Evolutionary conservation across 2,329 filamentous ascomycete species (phyloP), one percentile per base, ranked within the genome.

Genomic region (Teratosphaeriaceae sp.): DNA sequence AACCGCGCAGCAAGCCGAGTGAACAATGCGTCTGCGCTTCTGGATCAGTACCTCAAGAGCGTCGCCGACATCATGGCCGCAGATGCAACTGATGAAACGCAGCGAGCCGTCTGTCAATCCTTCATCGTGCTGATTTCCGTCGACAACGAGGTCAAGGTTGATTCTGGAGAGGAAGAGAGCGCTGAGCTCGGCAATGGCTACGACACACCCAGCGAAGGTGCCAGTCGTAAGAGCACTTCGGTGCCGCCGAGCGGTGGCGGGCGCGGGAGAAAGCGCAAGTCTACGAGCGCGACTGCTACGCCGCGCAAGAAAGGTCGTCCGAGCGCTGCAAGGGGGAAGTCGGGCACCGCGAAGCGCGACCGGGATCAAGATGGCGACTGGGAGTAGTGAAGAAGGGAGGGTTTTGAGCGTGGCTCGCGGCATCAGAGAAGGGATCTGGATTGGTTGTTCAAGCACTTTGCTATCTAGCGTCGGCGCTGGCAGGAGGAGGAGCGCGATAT

Each of bases 11-110:
- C 89, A 1, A 50, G 45, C n/a, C 57, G 59, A 18, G 53, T 59
- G 4, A 76, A 79, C 24, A 90, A 85, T 56, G 79, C 83, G 18
- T 82, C 84, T 50, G 80, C 84, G 16, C 73, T 95, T 42, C 84
- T 79, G 2, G 89, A 95, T 53, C 84, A 82, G 53, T 80, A 90
- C 45, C 90, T 88, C 80, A 84, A 89, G 16, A 80, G 85, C 40
- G 74, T 89, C 20, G 67, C 71, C 3, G 68, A 71, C 3, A 82
- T 88, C 31, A 82, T 89, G 74, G 66, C 67, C 11, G 75, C 78
- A 1, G 68, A 94, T 4, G 70, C 79, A 18, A 80, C 73, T 2
- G 73, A 78, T 40, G 79, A 85, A 38, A 69, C 71, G n/a, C 94
- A 92, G 82, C 69, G 84, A 40, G 73, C 74, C 38, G 84, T 86